phyloP scores from a whole-genome alignment of 1,284 basidiomycete genomes.

The Boletus austroedulis region DNA sequence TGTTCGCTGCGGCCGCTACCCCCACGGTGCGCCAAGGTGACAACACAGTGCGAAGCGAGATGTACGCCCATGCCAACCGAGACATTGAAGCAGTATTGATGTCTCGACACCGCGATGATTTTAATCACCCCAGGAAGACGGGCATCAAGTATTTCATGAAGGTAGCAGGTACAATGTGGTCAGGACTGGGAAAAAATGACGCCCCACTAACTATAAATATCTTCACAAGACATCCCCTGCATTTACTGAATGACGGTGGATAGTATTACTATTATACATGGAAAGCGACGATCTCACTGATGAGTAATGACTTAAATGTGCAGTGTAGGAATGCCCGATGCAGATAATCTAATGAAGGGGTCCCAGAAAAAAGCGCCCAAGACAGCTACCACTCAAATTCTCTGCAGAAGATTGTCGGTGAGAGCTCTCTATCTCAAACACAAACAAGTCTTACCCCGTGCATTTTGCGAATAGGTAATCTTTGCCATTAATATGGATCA shows the following conservation, averaged over 20 bases:
- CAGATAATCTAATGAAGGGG: slow-evolving; percentile 21
- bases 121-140: slow-evolving; percentile 16
- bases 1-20: slow-evolving; percentile 3
- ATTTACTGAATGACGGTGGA: slow-evolving; percentile 5
- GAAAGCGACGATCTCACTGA: slow-evolving; percentile 13
- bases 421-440: background rate
- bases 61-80: background rate
- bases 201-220: background rate
- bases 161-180: background rate
- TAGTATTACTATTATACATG: slow-evolving; percentile 28
- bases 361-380: slow-evolving; percentile 4
- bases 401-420: slow-evolving; percentile 15
- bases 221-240: background rate
- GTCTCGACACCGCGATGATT: slow-evolving; percentile 2
- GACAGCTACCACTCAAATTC: slow-evolving; percentile 41
- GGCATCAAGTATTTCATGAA: background rate
- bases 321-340: slow-evolving; percentile 20
- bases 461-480: slow-evolving; percentile 99
- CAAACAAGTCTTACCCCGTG: slow-evolving; percentile 59
- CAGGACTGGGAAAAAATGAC: too few species aligned
- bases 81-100: background rate
- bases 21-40: background rate
- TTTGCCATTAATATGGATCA: slow-evolving; percentile 95
- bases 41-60: slow-evolving; percentile 1
- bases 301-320: slow-evolving; percentile 28